Evolutionary conservation across 2,329 filamentous ascomycete genomes (phyloP).

Genomic region (Penicillium sp.): DNA sequence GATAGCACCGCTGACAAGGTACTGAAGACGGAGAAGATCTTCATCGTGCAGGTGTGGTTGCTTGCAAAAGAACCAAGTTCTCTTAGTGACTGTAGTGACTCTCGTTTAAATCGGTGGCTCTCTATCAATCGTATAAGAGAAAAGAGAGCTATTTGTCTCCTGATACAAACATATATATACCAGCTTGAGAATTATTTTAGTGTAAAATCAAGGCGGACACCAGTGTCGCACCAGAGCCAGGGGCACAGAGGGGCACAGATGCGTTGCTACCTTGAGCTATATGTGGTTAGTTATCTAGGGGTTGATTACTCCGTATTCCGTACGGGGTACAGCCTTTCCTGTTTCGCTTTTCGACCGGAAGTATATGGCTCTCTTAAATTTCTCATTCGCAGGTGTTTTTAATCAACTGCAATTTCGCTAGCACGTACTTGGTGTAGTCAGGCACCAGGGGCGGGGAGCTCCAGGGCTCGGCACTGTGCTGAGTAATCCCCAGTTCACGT

Average conservation of each 20-base stretch:
- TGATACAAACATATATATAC: background rate
- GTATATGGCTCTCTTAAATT: background rate
- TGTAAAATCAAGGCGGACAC: background rate
- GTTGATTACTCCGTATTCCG: background rate
- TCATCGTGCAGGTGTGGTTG: slow-evolving; percentile 1
- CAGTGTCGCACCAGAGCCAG: background rate
- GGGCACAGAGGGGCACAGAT: background rate
- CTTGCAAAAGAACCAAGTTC: background rate
- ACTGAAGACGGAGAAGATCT: background rate
- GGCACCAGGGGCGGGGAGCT: background rate
- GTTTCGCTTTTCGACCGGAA: background rate
- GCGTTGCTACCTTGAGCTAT: background rate
- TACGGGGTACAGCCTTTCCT: background rate
- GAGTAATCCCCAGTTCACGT: background rate
- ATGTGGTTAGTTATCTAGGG: background rate
- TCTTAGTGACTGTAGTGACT: background rate
- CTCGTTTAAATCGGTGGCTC: background rate
- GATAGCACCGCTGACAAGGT: slow-evolving; percentile 1
- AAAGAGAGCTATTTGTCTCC: background rate
- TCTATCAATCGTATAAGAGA: background rate
- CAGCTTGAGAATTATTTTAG: background rate
- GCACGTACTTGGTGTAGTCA: background rate
- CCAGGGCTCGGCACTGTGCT: background rate
- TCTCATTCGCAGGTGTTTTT: background rate
- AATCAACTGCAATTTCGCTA: background rate